A percentile compares a stretch with the other conserved stretches of the same genome.
Conservation (phyloP, 2,329 filamentous ascomycete species). For the Talaromyces sp. region DNA sequence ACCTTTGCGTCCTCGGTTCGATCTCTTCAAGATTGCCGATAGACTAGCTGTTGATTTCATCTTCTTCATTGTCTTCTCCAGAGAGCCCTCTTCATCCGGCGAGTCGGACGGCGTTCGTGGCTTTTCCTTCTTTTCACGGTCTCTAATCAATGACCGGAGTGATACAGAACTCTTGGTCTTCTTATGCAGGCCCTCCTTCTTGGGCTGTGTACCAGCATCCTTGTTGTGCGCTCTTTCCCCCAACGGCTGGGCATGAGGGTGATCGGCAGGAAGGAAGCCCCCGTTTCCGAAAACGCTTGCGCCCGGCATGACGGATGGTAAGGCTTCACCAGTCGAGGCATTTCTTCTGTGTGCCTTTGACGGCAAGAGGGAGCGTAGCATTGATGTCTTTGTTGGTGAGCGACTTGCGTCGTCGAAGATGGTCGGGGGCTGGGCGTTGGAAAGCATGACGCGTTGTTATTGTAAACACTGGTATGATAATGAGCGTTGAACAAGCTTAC, state of each 20-base stretch:
- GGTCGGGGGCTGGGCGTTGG: conserved; percentile 25
- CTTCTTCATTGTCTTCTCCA: conserved; percentile 56
- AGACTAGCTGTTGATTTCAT: conserved; percentile 79
- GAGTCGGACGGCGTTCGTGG: conserved; percentile 22
- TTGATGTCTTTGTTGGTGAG: conserved; percentile 35
- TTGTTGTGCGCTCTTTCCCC: conserved; percentile 37
- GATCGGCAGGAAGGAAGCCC: conserved; percentile 48
- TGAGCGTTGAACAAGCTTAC: not conserved
- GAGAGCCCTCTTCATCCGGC: conserved; percentile 22
- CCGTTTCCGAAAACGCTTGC: conserved; percentile 26
- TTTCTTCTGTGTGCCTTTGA: conserved; percentile 45
- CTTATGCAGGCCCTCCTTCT: conserved; percentile 43
- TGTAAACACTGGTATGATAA: not conserved
- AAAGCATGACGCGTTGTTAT: conserved; percentile 27
- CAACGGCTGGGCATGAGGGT: conserved; percentile 41
- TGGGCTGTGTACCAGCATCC: conserved; percentile 30
- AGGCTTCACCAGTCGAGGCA: conserved; percentile 35
- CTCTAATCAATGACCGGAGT: conserved; percentile 44
- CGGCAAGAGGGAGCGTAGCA: conserved; percentile 51
- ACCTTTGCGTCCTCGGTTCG: conserved; percentile 62
- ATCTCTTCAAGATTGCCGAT: conserved; percentile 68
- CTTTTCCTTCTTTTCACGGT: conserved; percentile 44
- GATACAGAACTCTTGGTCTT: conserved; percentile 53
- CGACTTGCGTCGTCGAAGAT: conserved; percentile 37
- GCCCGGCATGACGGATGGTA: conserved; percentile 19